Evolutionary conservation across 768 basidiomycete genomes (phyloP), one percentile per base, ranked within the genome.

Genomic region (Podaxis sp.): DNA sequence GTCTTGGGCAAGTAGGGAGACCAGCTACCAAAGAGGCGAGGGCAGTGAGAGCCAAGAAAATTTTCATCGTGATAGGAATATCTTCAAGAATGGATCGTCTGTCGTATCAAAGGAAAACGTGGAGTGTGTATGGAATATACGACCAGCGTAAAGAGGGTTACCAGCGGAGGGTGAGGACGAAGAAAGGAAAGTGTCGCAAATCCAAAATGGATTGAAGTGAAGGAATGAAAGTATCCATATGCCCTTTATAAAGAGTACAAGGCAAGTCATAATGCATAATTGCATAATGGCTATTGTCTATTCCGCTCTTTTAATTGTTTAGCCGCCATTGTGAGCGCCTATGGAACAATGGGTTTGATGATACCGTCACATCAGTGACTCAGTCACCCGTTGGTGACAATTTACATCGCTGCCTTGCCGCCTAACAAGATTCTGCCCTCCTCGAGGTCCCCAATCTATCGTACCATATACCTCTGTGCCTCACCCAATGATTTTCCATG

Each of bases 131-230:
- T 38, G 13, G 48, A 36, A 41, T 48, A 20, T 41, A 53, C 59
- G 59, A 60, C 59, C 59, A 44, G 59, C 59, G 59, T 41, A 60
- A 41, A 4, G n/a, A 41, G 36, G 28, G 26, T 38, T 20, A 60
- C 20, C 22, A 26, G 49, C 24, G 17, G 11, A 40, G 58, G 33
- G 20, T 37, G 30, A 24, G 49, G 28, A 17, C n/a, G 28, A 40
- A 53, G 33, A 41, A 30, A n/a, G 58, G 50, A 20, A 28, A 22
- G 36, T 10, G 48, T 22, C 30, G n/a, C 3, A 13, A 7, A 30
- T 17, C 26, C 24, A 28, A 28, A 24, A 24, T 28, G 17, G 20
- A 46, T 15, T n/a, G 20, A 7, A 20, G 10, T 28, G 56, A 46
- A 24, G 12, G 15, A 2, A 10, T 24, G n/a, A 13, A 12, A 11